Evolutionary conservation across 2,329 filamentous ascomycete species (phyloP), one percentile per base, ranked within the genome.

Genomic region (Aureobasidium pullulans): DNA sequence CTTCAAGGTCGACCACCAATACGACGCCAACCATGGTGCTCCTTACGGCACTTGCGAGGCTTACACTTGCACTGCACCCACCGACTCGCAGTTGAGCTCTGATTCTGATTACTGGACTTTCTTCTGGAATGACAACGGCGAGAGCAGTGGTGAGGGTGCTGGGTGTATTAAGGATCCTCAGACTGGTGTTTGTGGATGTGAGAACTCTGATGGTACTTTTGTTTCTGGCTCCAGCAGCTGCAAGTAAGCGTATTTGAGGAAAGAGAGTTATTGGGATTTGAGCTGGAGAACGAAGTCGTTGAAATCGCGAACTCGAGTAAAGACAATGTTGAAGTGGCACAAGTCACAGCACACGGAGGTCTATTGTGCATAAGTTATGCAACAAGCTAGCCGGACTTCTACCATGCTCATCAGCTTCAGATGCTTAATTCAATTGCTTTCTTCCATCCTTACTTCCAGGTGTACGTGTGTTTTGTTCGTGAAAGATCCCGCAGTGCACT

Each of bases 1-100:
- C 52, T 75, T 75, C 66, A 70, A 66, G n/a, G 73, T 70, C 6
- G 75, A 80, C 66, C 76, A 78, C 66, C 65, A 76, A 59, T 78
- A 78, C 64, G 75, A 79, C 62, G 62, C 61, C 23, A 65, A 65
- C 61, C 58, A 78, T 60, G 78, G 78, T 28, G 73, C 71, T 2
- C 77, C 77, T 2, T 80, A 80, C 64, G 78, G 77, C 1, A 79
- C 76, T 4, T 80, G 75, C 66, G 67, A 62, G 29, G 74, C 74
- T 1, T 77, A 76, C 64, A 76, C 72, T 1, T 77, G 73, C 64
- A 63, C 67, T 8, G 63, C 70, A 5, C 73, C 75, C 0, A 69
- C 68, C 0, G 65, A 59, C 9, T 62, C 64, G 2, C 65, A 70
- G 6, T 62, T 76, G 64, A 57, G 28, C 19, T 67, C 65, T 37